Evolutionary conservation across 129 eudicot species (phyloP), one percentile per base, ranked within the genome.

Genomic region (Flaveria bidentis): DNA sequence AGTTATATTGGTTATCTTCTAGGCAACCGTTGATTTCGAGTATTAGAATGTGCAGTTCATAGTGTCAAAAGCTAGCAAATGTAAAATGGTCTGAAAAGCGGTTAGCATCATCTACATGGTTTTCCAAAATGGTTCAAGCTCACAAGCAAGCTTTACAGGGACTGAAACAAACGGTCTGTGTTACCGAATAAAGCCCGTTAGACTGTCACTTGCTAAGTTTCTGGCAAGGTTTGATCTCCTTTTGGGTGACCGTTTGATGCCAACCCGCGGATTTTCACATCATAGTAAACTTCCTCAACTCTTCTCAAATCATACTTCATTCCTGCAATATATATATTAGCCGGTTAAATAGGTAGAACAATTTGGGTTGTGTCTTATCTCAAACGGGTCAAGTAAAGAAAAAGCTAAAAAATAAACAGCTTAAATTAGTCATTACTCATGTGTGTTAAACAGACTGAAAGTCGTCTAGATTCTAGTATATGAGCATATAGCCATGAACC

Each of bases 241-340:
- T 73, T 76, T 6, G 76, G 20, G 30, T 79, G 85, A 2, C 63
- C 91, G 17, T 65, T 83, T 4, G 85, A 65, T 2, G 81, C 85
- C 91, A 94, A 78, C 55, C 98, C 97, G 69, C 97, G 85, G 39
- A 93, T 93, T 79, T 91, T 93, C 60, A 93, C 98, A 75, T 91
- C 98, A 22, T 93, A 91, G 82, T 42, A 78, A 36, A 93, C 98
- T 77, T 93, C 97, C 56, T 90, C 96, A 2, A 93, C 98, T 82
- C 82, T 85, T 83, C 92, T 84, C 46, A 91, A 82, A 73, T 93
- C 98, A 77, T 91, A 90, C 70, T 93, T 91, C 98, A 91, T 91
- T 64, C 97, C 97, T 94, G 90, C 33, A 33, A 50, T 62, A 80
- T 2, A 22, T 70, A 3, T 23, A 56, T 17, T 3, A 47, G 58